These are phyloP conservation scores for Daldinia childiae DNA, from an alignment of 495 filamentous ascomycete species.

Conservation along the genomic window DNA sequence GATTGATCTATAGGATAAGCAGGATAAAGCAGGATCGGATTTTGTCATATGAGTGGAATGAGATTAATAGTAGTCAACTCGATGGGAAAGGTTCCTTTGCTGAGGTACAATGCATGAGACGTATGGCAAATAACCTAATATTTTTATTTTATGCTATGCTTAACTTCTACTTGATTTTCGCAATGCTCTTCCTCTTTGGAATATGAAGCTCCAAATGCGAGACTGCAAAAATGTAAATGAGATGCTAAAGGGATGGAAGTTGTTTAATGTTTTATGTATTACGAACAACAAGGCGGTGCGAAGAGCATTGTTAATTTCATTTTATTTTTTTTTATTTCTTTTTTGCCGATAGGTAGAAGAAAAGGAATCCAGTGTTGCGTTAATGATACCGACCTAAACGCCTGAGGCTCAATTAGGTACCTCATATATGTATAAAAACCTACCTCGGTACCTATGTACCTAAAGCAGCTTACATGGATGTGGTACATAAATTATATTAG, in stretches of 20 bases:
- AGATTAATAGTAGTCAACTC: neutral
- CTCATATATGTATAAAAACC: too few relatives aligned
- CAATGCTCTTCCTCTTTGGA: neutral
- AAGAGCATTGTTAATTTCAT: too few relatives aligned
- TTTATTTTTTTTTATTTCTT: too few relatives aligned
- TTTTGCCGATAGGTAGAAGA: too few relatives aligned
- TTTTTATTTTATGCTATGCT: neutral
- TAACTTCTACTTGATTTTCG: neutral
- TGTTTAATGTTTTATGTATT: neutral
- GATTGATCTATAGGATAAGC: slow-evolving; percentile 74
- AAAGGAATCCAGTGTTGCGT: too few relatives aligned
- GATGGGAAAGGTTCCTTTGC: neutral
- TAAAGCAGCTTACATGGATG: too few relatives aligned
- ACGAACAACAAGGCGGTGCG: neutral
- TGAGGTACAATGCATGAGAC: neutral
- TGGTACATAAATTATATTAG: too few relatives aligned
- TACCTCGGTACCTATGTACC: too few relatives aligned
- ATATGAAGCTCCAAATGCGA: neutral
- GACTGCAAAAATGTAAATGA: neutral
- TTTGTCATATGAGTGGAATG: neutral
- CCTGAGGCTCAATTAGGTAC: too few relatives aligned
- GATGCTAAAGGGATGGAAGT: neutral
- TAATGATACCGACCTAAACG: too few relatives aligned
- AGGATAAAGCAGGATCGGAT: neutral
- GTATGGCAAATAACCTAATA: neutral